Base-by-base conservation (phyloP, 768 basidiomycete genomes). In the Serendipita sp. region DNA sequence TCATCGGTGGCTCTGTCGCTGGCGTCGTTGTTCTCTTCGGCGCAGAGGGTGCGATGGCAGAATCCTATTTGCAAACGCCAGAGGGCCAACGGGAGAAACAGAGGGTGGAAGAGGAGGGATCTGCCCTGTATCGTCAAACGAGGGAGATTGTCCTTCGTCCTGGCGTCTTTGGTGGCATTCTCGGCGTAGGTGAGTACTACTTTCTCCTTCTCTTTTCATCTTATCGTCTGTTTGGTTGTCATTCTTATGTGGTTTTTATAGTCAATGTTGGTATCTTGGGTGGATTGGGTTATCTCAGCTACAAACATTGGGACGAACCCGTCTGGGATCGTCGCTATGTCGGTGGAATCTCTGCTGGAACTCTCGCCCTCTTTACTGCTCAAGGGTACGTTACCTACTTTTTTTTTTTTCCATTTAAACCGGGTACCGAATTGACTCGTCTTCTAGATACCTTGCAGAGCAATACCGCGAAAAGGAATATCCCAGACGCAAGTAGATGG, bases 251-350 rank as follows among this genome's bases (percentile, higher is more conserved):
- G 2, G 2, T 38, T 51, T 37, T 63, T 32, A n/a, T 60, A 84
- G 82, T 85, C 60, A 90, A 90, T 69, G 74, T 84, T 1, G 83
- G 79, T 3, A 72, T 89, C 11, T 70, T 89, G 34, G 83, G 84
- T 2, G 72, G 78, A 16, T 73, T 88, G 13, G 85, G 85, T 2
- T 90, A 86, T 71, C 73, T 80, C 65, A 77, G 78, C 0, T 89
- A 86, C 72, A 70, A 73, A 53, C 78, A 88, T 72, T 89, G 88
- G 86, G 76, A 86, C 67, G 73, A 73, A 38, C 79, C 81, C 1
- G 72, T 68, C 2, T 89, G 88, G 88, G 85, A 89, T 71, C 75
- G 80, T 63, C 79, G 83, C 16, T 72, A 77, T 4, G 79, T 89
- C 8, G 81, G 81, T 3, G 78, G 81, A 2, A 74, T 86, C 24